These are phyloP conservation scores for Trichoderma gamsii DNA, from an alignment of 495 filamentous ascomycete genomes.

Conservation along the genomic window DNA sequence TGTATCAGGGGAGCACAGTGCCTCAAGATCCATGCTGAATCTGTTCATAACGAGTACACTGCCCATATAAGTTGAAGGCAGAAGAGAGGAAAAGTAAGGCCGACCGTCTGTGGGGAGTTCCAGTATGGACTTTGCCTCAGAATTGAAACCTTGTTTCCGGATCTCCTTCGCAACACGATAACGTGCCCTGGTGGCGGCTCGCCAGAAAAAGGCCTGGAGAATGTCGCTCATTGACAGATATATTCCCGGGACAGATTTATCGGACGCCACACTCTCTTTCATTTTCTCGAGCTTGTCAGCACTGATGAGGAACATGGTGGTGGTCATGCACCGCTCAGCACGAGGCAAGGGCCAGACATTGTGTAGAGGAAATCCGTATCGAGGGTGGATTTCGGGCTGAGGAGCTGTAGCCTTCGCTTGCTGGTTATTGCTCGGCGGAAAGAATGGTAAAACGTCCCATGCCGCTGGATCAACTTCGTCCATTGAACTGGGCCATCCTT, in stretches of 20 bases:
- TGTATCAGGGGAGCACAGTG: conserved; percentile 26
- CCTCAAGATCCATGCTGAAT: conserved; percentile 24
- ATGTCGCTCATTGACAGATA: conserved; percentile 27
- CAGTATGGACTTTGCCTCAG: conserved; percentile 30
- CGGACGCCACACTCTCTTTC: conserved; percentile 22
- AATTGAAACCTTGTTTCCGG: conserved; percentile 21
- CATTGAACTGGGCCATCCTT: conserved; percentile 23
- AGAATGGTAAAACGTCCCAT: conserved; percentile 24
- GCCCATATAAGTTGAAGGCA: conserved; percentile 33
- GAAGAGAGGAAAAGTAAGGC: conserved; percentile 27
- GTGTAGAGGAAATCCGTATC: conserved; percentile 22
- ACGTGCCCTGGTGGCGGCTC: conserved; percentile 28
- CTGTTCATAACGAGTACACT: conserved; percentile 28
- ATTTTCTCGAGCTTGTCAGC: conserved; percentile 23
- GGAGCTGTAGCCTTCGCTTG: not conserved
- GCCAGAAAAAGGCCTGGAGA: conserved; percentile 32
- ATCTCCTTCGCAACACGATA: conserved; percentile 29
- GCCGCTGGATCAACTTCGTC: conserved; percentile 24
- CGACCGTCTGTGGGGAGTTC: conserved; percentile 30
- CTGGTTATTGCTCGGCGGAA: conserved; percentile 16
- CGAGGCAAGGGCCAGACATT: conserved; percentile 24
- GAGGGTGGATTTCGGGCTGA: not conserved
- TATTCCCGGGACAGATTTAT: conserved; percentile 22
- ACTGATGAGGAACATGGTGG: conserved; percentile 25
- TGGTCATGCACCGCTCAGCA: conserved; percentile 21